Base-by-base conservation (phyloP, 805 yeast genomes). In the Jamesozyma jinghongensis region DNA sequence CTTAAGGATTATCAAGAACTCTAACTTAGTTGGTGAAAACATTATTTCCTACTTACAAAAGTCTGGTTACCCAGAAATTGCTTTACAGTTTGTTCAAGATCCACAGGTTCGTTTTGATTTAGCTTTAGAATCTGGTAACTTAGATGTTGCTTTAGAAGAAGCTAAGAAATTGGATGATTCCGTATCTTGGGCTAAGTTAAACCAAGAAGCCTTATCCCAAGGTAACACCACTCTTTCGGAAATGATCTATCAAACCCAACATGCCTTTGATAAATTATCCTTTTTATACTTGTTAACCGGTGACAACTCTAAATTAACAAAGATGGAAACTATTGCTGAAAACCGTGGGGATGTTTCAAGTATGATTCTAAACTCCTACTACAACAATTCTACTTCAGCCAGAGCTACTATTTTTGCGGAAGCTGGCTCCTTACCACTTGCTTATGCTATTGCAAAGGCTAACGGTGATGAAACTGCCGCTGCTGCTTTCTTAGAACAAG, bases 1-100 rank as follows among this genome's bases (percentile, higher is more conserved):
- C 16, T 72, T 88, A 50, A 76, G 95, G 51, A 77, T 92, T 51
- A 92, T 92, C 63, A 80, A 78, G 57, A 78, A 74, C 43, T 88
- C 97, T 18, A 87, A 85, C 56, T 73, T 92, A 57, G 98, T 92
- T 39, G 99, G 99, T 49, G 97, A 94, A 68, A 86, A 88, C 61
- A 92, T 92, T 58, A 88, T 92, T 61, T 92, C 94, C 3, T 92
- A 90, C 62, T 73, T 92, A 56, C 95, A 92, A 62, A 82, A 88
- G 68, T 77, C 85, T 58, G 99, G 98, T 2, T 90, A 82, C 61
- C 97, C 98, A 20, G 99, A 92, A 65, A 80, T 92, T 62, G 98
- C 99, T 2, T 72, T 92, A 47, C 97, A 90, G 63, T 94, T 92
- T 58, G 98, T 92, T 40, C 83, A 87, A 65, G 98, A 92, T 61